Base-by-base conservation (phyloP, 2,329 filamentous ascomycete genomes). In the Karstenula rhodostoma region DNA sequence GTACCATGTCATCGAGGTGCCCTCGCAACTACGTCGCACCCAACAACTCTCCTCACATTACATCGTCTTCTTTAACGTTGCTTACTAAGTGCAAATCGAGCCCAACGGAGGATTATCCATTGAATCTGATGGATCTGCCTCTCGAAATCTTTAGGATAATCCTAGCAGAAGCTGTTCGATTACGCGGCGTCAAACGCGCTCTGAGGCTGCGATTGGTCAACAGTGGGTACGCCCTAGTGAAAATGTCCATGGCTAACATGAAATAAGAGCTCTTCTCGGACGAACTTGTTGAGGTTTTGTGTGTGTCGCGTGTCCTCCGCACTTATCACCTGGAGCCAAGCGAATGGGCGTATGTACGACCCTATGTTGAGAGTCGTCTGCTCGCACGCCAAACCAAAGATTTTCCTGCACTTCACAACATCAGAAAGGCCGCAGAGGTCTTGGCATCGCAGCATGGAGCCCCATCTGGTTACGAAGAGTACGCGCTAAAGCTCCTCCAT, bases 171-270 rank as follows among this genome's bases (percentile, higher is more conserved):
- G 19, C 7, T 29, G 44, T 47, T 47, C 44, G 44, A 13, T 23
- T 47, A 13, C 19, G 44, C 25, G 2, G 44, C 10, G 15, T 47
- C 22, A 47, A 47, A 47, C 44, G 44, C 44, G 44, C 44, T 4
- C 9, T 47, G 44, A 47, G 44, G 19, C n/a, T 47, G 44, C 44
- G 44, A 47, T 25, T 47, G n/a, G 25, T 47, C 25, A 47, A 47
- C 13, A 47, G 44, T 47, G 44, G 7, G 44, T 47, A 23, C 19
- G 44, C 2, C 22, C 2, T 7, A 47, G 12, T 1, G 19, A 6
- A 4, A 47, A 23, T 47, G 1, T 23, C 22, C 44, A 23, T 47
- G 44, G 19, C 44, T 47, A 29, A 47, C 25, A 47, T 23, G 8
- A 3, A 25, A 7, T 47, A 5, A 47, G 44, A 47, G 25, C 1